Base-by-base conservation (phyloP, 805 yeast species). In the Kodamaea restingae region DNA sequence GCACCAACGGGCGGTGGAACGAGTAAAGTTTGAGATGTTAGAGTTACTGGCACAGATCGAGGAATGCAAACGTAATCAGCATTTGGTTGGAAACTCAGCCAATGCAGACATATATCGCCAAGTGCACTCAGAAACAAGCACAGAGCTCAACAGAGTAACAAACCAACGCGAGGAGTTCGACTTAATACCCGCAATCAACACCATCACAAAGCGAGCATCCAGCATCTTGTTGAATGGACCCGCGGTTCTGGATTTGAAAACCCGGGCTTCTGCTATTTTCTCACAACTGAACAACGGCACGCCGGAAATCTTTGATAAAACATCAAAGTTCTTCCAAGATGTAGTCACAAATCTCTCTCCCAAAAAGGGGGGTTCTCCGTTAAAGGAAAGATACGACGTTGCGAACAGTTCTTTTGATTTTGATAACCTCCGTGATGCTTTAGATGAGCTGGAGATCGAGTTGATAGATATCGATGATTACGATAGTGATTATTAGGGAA, bases 1-100 rank as follows among this genome's bases (percentile, higher is more conserved):
- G 35, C 52, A 75, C 41, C 73, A 71, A 48, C 57, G 63, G n/a
- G 64, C 65, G 24, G 51, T 67, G 38, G 61, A 63, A 10, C 28
- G 41, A 5, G 47, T 63, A 22, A 60, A 63, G 43, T 51, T 54
- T 18, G 66, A 66, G 45, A 54, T 78, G n/a, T 51, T 60, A 11
- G 55, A 54, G 26, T 54, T 58, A 7, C 54, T 58, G 34, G 42
- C 36, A 30, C 52, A 48, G 45, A 47, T 48, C 20, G 60, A 54
- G 38, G 46, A 40, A n/a, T 35, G 29, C 25, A 49, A 52, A 33
- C 36, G 48, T 26, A 40, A 41, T 22, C 47, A 42, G 37, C 38
- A 25, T 15, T 27, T 41, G 17, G 15, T 24, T 7, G 24, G 14
- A 39, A 32, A 36, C 17, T 22, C n/a, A 30, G 27, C 10, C 39